Percentiles rank a stretch among this genome's conserved stretches.
Conservation (phyloP, 257 asterid species). For the Perilla frutescens region DNA sequence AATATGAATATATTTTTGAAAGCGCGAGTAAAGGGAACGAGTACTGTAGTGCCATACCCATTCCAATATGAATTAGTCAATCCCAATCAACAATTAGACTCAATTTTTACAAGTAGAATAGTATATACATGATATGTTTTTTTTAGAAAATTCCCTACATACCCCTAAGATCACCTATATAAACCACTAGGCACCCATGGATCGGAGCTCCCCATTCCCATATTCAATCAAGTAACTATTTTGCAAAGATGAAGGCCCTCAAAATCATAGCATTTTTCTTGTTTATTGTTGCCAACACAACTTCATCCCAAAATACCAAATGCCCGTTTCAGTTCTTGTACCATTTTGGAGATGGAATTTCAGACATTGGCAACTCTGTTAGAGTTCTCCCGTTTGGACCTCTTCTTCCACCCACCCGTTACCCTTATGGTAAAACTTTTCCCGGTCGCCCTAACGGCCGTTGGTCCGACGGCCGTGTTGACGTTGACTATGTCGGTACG, state of each 20-base stretch:
- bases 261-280: neutral
- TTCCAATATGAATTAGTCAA: no score
- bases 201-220: no score
- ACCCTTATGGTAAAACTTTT: conserved; percentile 47
- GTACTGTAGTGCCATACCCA: no score
- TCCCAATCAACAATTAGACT: no score
- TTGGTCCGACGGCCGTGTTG: conserved; percentile 38
- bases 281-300: neutral
- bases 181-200: no score
- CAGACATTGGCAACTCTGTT: conserved; percentile 41
- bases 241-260: conserved; percentile 11
- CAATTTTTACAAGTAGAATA: no score
- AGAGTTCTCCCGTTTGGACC: conserved; percentile 8
- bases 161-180: no score
- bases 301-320: neutral
- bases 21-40: no score
- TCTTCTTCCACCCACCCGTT: conserved; percentile 23
- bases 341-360: conserved; percentile 30
- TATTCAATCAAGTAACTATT: no score
- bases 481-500: conserved; percentile 32
- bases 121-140: no score
- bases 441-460: conserved; percentile 47
- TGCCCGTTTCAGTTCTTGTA: conserved; percentile 34
- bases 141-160: no score
- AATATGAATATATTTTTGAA: no score